These are phyloP conservation scores for Neurospora sp. DNA, from an alignment of 495 filamentous ascomycete genomes.

Conservation along the genomic window DNA sequence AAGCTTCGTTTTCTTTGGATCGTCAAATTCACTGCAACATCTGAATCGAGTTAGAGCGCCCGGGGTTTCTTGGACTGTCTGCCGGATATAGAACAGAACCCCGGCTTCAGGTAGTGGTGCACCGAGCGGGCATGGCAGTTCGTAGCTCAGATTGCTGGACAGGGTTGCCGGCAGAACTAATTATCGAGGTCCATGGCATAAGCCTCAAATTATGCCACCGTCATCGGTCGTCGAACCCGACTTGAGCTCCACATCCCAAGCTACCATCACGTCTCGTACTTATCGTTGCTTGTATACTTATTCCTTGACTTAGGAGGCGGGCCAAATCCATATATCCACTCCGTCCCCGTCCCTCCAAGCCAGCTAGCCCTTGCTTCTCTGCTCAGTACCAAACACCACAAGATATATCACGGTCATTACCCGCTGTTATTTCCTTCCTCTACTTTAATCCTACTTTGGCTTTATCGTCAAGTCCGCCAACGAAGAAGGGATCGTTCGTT, in stretches of 20 bases:
- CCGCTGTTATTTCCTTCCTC: constrained; percentile 13
- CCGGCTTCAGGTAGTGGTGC: constrained; percentile 39
- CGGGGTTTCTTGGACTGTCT: constrained; percentile 25
- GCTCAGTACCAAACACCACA: constrained; percentile 38
- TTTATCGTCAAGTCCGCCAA: not conserved
- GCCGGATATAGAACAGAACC: constrained; percentile 40
- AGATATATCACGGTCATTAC: constrained; percentile 39
- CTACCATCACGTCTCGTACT: constrained; percentile 41
- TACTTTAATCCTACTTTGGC: not conserved
- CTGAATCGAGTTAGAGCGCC: constrained; percentile 33
- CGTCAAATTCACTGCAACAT: constrained; percentile 17
- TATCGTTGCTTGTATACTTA: constrained; percentile 36
- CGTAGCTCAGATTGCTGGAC: constrained; percentile 25
- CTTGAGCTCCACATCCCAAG: constrained; percentile 35
- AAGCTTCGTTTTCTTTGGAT: constrained; percentile 26
- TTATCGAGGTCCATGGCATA: constrained; percentile 39
- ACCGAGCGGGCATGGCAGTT: constrained; percentile 35
- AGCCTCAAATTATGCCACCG: constrained; percentile 47
- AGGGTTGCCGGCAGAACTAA: constrained; percentile 23
- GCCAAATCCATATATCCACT: constrained; percentile 30
- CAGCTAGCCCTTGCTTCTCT: constrained; percentile 10
- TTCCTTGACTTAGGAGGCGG: constrained; percentile 32
- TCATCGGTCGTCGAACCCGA: constrained; percentile 37
- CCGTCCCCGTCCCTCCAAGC: constrained; percentile 15
- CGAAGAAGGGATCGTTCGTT: not conserved